Conservation (phyloP, 2,329 filamentous ascomycete species). For the Colletotrichum gigasporum region DNA sequence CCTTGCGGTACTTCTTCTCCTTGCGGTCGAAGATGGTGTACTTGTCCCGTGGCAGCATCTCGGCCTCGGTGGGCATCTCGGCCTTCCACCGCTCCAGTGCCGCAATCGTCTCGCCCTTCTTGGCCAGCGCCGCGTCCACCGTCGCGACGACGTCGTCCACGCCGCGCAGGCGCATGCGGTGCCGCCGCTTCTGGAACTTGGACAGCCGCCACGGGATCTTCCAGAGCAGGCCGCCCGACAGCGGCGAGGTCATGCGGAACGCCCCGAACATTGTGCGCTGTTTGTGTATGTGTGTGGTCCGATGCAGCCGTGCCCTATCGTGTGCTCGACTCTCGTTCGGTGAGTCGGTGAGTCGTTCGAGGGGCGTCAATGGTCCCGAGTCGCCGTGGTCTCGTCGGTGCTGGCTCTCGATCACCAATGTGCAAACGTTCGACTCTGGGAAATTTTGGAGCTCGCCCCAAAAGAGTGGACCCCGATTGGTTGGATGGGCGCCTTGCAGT, state of each 20-base stretch:
- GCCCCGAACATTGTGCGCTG: constrained; percentile 76
- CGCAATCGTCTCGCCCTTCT: constrained; percentile 77
- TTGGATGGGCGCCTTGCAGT: too few relatives aligned
- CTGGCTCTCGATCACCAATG: neutral
- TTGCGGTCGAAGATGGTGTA: constrained; percentile 98
- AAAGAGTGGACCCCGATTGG: constrained; percentile 9
- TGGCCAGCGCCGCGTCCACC: constrained; percentile 79
- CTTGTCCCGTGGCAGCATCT: constrained; percentile 97
- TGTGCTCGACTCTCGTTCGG: neutral
- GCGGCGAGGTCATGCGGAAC: constrained; percentile 80
- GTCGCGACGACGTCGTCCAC: constrained; percentile 91
- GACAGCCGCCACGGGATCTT: constrained; percentile 98
- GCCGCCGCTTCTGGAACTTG: constrained; percentile 86
- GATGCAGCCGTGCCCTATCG: neutral
- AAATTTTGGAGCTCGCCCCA: constrained; percentile 29
- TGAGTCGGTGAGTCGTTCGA: neutral
- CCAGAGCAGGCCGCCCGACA: constrained; percentile 88
- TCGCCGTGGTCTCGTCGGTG: constrained; percentile 1
- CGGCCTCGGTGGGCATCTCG: constrained; percentile 94
- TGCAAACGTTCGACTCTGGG: constrained; percentile 2
- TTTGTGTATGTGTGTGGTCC: neutral
- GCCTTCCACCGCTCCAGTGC: constrained; percentile 89
- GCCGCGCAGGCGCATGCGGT: constrained; percentile 81
- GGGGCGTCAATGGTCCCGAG: neutral
- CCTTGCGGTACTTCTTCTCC: constrained; percentile 94